phyloP scores from a whole-genome alignment of 306 rosid species.

The Bauhinia variegata region DNA sequence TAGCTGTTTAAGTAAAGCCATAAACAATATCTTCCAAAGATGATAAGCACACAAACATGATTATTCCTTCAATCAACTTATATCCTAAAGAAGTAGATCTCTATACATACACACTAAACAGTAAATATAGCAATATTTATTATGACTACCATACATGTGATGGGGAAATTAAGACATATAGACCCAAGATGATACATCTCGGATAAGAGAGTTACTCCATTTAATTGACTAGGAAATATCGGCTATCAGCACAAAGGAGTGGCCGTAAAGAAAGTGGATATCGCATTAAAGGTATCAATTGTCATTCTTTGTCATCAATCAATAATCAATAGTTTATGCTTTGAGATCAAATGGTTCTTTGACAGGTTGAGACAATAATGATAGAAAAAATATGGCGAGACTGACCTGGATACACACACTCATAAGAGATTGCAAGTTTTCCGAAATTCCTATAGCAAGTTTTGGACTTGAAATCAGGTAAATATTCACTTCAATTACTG shows the following conservation, averaged over 20 bases:
- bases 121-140: not conserved
- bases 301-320: not conserved
- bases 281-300: conserved; percentile 5
- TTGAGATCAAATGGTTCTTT: not conserved
- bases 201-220: conserved; percentile 13
- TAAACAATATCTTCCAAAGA: conserved; percentile 4
- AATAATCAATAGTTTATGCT: not conserved
- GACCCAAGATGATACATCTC: not conserved
- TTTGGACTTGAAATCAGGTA: not conserved
- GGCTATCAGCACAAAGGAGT: not conserved
- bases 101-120: too few relatives aligned
- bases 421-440: not conserved
- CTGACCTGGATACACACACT: not conserved
- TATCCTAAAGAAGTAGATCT: not conserved
- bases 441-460: not conserved
- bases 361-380: not conserved
- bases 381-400: not conserved
- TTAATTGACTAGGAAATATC: conserved; percentile 6
- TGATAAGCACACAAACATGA: conserved; percentile 1
- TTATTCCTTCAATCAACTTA: not conserved
- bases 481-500: not conserved
- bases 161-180: conserved; percentile 11
- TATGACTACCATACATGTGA: not conserved
- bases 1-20: conserved; percentile 13
- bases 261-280: not conserved